These are phyloP conservation scores for Balansia obtecta DNA, from an alignment of 2,329 filamentous ascomycete genomes.

Conservation along the genomic window DNA sequence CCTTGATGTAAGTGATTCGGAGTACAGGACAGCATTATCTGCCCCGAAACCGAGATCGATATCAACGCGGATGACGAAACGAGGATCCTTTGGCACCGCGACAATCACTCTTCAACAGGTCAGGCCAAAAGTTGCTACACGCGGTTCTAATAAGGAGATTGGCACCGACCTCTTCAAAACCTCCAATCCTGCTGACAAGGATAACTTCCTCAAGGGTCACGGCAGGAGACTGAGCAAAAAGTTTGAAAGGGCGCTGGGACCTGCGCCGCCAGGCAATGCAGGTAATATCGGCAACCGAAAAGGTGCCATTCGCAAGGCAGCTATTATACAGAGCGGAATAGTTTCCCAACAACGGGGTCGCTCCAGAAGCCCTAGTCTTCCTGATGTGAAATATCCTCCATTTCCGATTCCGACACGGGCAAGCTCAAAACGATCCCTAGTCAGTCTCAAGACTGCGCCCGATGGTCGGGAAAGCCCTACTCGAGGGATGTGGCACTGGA, in stretches of 20 bases:
- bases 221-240: conserved; percentile 21
- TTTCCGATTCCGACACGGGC: conserved; percentile 86
- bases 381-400: conserved; percentile 54
- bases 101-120: conserved; percentile 32
- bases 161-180: conserved; percentile 33
- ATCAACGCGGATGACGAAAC: conserved; percentile 26
- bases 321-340: conserved; percentile 70
- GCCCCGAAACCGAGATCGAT: conserved; percentile 42
- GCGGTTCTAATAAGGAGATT: conserved; percentile 21
- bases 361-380: conserved; percentile 52
- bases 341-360: conserved; percentile 57
- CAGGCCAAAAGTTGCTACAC: conserved; percentile 15
- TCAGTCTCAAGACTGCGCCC: conserved; percentile 50
- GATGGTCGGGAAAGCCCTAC: conserved; percentile 73
- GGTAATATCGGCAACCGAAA: conserved; percentile 29
- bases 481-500: conserved; percentile 44
- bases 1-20: conserved; percentile 50
- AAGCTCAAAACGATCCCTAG: conserved; percentile 66
- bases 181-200: conserved; percentile 25
- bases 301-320: conserved; percentile 61
- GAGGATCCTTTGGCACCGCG: conserved; percentile 25
- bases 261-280: conserved; percentile 14
- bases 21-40: conserved; percentile 53
- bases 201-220: conserved; percentile 12
- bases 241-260: conserved; percentile 26